These are phyloP conservation scores for Cryptococcus sp. DNA, from an alignment of 1,284 basidiomycete species.

Conservation along the genomic window DNA sequence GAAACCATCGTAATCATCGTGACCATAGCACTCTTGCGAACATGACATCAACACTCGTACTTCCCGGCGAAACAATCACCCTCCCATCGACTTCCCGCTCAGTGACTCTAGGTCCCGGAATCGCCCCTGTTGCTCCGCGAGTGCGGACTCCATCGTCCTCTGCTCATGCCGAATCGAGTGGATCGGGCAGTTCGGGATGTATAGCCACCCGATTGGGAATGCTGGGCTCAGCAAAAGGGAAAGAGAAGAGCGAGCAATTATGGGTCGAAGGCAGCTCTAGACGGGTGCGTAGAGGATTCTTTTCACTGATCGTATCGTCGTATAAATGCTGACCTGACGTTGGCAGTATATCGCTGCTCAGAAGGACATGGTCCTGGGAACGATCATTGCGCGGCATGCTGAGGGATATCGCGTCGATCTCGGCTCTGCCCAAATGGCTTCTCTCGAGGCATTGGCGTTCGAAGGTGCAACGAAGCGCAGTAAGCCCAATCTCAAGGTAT, in stretches of 20 bases:
- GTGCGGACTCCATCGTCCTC: constrained; percentile 5
- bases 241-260: constrained; percentile 35
- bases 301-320: no score
- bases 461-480: constrained; percentile 59
- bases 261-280: constrained; percentile 52
- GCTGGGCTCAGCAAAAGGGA: constrained; percentile 38
- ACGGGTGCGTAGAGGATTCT: constrained; percentile 31
- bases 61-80: constrained; percentile 48
- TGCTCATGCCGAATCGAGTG: constrained; percentile 2
- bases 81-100: constrained; percentile 33
- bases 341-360: constrained; percentile 55
- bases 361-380: constrained; percentile 56
- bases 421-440: constrained; percentile 55
- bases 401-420: constrained; percentile 59
- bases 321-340: not conserved
- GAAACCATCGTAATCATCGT: not conserved
- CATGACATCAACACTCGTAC: constrained; percentile 36
- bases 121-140: constrained; percentile 29
- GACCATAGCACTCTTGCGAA: not conserved
- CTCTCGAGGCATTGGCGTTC: constrained; percentile 58
- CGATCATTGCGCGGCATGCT: constrained; percentile 56
- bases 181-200: constrained; percentile 12
- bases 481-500: constrained; percentile 58
- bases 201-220: constrained; percentile 47
- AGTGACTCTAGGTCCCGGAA: constrained; percentile 48